Evolutionary conservation across 164 flowering plant species (phyloP).

Genomic region (Stephania yunnanensis): DNA sequence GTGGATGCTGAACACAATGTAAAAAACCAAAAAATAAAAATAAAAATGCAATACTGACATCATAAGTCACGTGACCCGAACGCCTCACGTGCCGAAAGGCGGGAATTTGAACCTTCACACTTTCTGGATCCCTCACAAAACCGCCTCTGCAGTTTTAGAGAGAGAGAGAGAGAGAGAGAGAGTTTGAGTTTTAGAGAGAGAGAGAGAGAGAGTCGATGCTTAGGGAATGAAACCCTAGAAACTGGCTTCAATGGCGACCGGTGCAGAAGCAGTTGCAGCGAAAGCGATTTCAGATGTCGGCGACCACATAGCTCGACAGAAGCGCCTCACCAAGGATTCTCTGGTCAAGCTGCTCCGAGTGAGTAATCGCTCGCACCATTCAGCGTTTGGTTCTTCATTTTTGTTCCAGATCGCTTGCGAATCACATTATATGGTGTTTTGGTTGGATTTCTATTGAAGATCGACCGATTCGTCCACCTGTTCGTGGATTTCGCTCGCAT

Average conservation of each 20-base stretch:
- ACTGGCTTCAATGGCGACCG: slow-evolving; percentile 1
- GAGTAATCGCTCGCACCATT: slow-evolving; percentile 1
- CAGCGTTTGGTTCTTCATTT: background rate
- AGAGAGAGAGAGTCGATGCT: background rate
- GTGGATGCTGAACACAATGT: no score
- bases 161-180: background rate
- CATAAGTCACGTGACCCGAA: no score
- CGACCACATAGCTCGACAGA: slow-evolving; percentile 33
- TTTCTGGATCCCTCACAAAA: background rate
- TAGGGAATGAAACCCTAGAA: slow-evolving; percentile 5
- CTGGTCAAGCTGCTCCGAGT: slow-evolving; percentile 70
- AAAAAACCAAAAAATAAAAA: no score
- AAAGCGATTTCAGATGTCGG: slow-evolving; percentile 49
- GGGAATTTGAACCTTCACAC: no score
- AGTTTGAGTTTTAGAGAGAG: no score
- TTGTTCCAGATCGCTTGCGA: background rate
- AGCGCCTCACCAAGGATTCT: slow-evolving; percentile 61
- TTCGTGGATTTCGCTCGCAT: background rate
- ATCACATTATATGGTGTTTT: background rate
- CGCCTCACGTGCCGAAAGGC: no score
- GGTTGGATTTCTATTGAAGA: background rate
- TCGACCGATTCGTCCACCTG: background rate
- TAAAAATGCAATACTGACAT: no score
- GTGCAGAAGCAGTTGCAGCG: slow-evolving; percentile 20
- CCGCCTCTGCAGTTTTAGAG: background rate